Base-by-base conservation (phyloP, 2,329 filamentous ascomycete species). In the Trichoderma afroharzianum region DNA sequence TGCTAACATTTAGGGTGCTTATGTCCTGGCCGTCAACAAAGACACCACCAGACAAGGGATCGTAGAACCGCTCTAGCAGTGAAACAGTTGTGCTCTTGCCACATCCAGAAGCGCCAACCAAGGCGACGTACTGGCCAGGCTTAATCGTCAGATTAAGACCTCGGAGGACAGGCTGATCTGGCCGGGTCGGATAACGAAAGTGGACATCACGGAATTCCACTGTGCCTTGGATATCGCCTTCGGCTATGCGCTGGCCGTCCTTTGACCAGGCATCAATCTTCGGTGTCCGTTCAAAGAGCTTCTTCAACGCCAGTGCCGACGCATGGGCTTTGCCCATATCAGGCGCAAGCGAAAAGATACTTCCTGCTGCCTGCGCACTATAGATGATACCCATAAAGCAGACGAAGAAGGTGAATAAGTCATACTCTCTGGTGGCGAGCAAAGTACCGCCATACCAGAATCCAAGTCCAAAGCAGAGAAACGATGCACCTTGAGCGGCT, bases 41-140 rank as follows among this genome's bases (percentile, higher is more conserved):
- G 39, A 99, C 86, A 15, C 90, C 90, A 14, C 96, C 96, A 0
- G 89, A 87, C 0, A 96, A 86, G 0, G 95, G 93, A 76, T 98
- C 94, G 79, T 98, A 98, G 84, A 98, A 98, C 39, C 96, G 92
- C 80, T 98, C 95, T 36, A 98, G 85, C 4, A 98, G 86, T 4
- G 93, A 92, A 79, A 98, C 97, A 0, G 95, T 97, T 0, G 96
- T 98, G 63, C 91, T 94, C 84, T 99, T 98, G 71, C 96, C 96
- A 78, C 95, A 97, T 3, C 96, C 95, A 59, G 92, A 96, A 0
- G 95, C 92, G n/a, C 96, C 96, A 9, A 98, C 96, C 3, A 98
- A 88, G 0, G 95, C 96, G 8, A 95, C 88, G 76, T 95, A 96
- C 79, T 95, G 92, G 4, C 93, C 93, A 0, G 93, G 92, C 32